These are phyloP conservation scores for Emydomyces testavorans DNA, from an alignment of 2,329 filamentous ascomycete species.

Conservation along the genomic window DNA sequence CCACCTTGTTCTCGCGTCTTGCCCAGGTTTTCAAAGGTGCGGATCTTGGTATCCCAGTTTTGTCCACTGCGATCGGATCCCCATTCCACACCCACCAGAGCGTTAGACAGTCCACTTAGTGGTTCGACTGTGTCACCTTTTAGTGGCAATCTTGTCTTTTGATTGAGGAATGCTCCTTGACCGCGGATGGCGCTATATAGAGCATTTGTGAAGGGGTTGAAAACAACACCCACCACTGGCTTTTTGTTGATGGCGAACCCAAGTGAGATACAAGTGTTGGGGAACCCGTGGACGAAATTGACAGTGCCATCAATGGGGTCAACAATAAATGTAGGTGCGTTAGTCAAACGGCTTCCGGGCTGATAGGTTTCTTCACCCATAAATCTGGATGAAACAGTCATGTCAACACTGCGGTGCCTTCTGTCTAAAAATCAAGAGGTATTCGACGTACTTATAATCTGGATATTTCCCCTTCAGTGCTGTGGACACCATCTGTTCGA, in stretches of 20 bases:
- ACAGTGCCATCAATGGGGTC: constrained; percentile 56
- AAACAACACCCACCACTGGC: constrained; percentile 49
- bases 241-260: constrained; percentile 42
- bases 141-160: constrained; percentile 36
- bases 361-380: constrained; percentile 52
- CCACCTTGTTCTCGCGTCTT: constrained; percentile 44
- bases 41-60: constrained; percentile 47
- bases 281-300: constrained; percentile 53
- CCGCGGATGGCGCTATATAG: constrained; percentile 48
- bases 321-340: constrained; percentile 48
- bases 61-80: constrained; percentile 46
- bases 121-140: constrained; percentile 33
- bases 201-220: constrained; percentile 47
- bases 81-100: constrained; percentile 51
- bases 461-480: constrained; percentile 43
- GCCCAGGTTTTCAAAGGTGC: constrained; percentile 42
- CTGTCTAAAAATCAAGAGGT: background rate
- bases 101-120: constrained; percentile 39
- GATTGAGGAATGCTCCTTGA: constrained; percentile 42
- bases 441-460: constrained; percentile 34
- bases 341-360: constrained; percentile 41
- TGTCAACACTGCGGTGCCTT: background rate
- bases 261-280: constrained; percentile 48
- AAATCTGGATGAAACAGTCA: constrained; percentile 29
- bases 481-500: constrained; percentile 47